These are phyloP conservation scores for Fusarium aywerte DNA, from an alignment of 2,329 filamentous ascomycete genomes.

Conservation along the genomic window DNA sequence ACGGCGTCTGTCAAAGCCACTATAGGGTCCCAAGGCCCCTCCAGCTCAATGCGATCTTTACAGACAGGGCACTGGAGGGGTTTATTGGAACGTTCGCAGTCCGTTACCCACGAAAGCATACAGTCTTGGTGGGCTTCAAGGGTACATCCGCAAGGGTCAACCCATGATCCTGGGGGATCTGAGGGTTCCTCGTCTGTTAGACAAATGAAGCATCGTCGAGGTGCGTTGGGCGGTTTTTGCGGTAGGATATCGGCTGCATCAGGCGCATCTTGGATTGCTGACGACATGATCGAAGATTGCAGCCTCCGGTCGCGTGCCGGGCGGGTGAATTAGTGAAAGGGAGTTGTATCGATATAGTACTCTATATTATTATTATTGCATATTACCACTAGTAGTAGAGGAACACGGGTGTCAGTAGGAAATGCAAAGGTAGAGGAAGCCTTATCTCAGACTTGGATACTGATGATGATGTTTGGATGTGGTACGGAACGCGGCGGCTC, in stretches of 20 bases:
- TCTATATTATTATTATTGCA: conserved; percentile 26
- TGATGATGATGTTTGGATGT: conserved; percentile 23
- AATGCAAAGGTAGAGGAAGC: not conserved
- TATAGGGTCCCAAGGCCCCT: conserved; percentile 77
- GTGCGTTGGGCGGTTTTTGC: conserved; percentile 39
- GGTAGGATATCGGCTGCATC: not conserved
- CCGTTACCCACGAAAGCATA: conserved; percentile 91
- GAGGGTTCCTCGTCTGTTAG: conserved; percentile 65
- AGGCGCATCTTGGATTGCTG: conserved; percentile 20
- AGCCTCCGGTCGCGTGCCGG: conserved; percentile 31
- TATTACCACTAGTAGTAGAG: not conserved
- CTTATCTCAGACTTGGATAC: conserved; percentile 14
- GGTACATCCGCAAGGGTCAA: conserved; percentile 89
- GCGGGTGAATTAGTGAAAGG: not conserved
- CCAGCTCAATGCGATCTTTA: conserved; percentile 81
- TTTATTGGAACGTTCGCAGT: conserved; percentile 75
- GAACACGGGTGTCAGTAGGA: not conserved
- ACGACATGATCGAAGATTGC: conserved; percentile 23
- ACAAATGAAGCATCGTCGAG: conserved; percentile 71
- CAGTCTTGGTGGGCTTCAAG: conserved; percentile 91
- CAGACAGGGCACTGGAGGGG: conserved; percentile 89
- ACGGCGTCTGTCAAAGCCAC: conserved; percentile 73
- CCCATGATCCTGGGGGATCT: conserved; percentile 70
- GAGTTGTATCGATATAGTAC: not conserved
- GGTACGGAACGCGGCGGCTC: conserved; percentile 16